phyloP scores from a whole-genome alignment of 352 stramenopile species.

The Phytopythium vexans region DNA sequence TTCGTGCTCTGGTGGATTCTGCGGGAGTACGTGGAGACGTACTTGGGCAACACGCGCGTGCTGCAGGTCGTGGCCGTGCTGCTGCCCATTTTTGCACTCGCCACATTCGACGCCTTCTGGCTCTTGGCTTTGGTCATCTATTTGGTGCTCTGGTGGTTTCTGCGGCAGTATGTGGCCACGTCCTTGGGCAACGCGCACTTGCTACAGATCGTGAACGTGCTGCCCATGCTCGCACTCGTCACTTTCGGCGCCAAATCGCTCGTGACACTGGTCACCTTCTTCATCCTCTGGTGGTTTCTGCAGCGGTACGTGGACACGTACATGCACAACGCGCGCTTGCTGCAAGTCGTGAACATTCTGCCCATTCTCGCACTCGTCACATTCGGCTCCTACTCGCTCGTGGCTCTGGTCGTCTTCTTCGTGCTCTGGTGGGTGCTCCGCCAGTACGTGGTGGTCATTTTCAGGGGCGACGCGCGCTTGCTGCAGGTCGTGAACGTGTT shows the following conservation, averaged over 20 bases:
- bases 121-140: constrained; percentile 39
- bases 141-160: constrained; percentile 49
- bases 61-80: constrained; percentile 46
- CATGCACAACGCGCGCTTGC: constrained; percentile 29
- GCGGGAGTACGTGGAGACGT: constrained; percentile 32
- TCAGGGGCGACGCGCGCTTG: constrained; percentile 30
- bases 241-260: constrained; percentile 75
- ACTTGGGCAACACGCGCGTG: constrained; percentile 29
- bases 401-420: constrained; percentile 39
- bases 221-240: constrained; percentile 70
- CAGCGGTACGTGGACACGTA: constrained; percentile 32
- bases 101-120: constrained; percentile 74
- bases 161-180: constrained; percentile 37
- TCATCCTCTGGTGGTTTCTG: constrained; percentile 53
- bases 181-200: constrained; percentile 30
- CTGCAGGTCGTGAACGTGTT: constrained; percentile 52
- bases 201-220: constrained; percentile 44
- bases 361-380: constrained; percentile 68
- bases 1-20: constrained; percentile 52
- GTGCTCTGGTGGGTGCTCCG: constrained; percentile 53
- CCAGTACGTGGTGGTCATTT: constrained; percentile 30
- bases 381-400: constrained; percentile 75
- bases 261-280: constrained; percentile 36
- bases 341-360: constrained; percentile 52
- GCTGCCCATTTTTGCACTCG: constrained; percentile 67